A percentile compares a stretch with the other conserved stretches of the same genome.
These are phyloP conservation scores for Pharus latifolius DNA, from an alignment of 176 grass and related monocot genomes.

Conservation along the genomic window DNA sequence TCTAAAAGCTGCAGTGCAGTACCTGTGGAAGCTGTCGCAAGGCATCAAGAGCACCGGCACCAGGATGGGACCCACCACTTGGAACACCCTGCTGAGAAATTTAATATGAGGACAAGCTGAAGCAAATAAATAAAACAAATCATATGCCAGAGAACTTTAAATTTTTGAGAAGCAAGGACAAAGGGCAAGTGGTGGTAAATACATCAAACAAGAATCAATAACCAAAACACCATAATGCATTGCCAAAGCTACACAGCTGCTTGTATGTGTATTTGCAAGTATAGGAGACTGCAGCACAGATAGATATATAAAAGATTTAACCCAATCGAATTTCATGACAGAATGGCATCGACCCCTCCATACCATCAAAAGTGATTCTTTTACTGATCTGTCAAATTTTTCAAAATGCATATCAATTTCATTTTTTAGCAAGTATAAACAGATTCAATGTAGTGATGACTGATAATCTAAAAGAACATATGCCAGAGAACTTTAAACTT, in stretches of 20 bases:
- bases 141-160: neutral
- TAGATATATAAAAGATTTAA: neutral
- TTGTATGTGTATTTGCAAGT: neutral
- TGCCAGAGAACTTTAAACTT: neutral
- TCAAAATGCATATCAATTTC: no score
- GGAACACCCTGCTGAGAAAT: constrained; percentile 48
- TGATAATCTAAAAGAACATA: constrained; percentile 10
- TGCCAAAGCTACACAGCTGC: neutral
- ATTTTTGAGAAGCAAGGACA: neutral
- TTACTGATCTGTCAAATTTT: no score
- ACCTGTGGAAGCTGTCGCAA: constrained; percentile 81
- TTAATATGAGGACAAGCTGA: neutral
- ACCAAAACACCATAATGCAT: neutral
- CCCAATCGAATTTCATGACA: neutral
- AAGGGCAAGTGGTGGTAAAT: neutral
- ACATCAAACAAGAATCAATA: neutral
- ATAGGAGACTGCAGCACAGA: neutral
- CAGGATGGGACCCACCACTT: constrained; percentile 29
- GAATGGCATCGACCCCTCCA: neutral
- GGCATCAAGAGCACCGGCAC: constrained; percentile 49
- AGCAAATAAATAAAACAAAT: constrained; percentile 2
- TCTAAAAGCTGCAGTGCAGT: constrained; percentile 3
- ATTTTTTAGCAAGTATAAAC: no score
- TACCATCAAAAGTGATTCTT: no score
- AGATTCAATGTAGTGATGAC: no score